phyloP scores from a whole-genome alignment of 1,284 basidiomycete species.

The Trametes polyzona region DNA sequence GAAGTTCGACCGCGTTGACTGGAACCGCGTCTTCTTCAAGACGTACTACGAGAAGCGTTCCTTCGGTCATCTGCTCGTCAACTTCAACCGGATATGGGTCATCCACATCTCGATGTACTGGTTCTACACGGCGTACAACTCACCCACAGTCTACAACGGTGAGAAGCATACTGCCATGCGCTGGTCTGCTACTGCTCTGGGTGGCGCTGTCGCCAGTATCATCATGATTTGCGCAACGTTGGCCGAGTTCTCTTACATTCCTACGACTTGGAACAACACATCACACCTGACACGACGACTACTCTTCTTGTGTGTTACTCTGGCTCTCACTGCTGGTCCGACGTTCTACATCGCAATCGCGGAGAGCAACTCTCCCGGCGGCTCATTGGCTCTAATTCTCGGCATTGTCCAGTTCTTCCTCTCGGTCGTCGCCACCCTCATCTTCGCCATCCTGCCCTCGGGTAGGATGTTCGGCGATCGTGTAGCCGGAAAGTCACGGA shows the following conservation, averaged over 20 bases:
- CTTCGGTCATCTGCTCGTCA: slow-evolving; percentile 92
- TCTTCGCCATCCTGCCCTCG: slow-evolving; percentile 88
- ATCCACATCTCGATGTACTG: slow-evolving; percentile 92
- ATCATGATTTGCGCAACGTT: slow-evolving; percentile 95
- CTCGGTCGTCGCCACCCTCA: slow-evolving; percentile 77
- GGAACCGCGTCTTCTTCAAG: slow-evolving; percentile 95
- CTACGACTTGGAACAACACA: slow-evolving; percentile 96
- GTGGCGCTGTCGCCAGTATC: slow-evolving; percentile 86
- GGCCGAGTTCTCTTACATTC: slow-evolving; percentile 94
- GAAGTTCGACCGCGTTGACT: slow-evolving; percentile 94
- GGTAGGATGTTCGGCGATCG: slow-evolving; percentile 96
- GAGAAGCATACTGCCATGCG: slow-evolving; percentile 70
- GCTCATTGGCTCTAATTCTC: slow-evolving; percentile 80
- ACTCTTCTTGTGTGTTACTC: slow-evolving; percentile 82
- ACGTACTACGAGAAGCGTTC: slow-evolving; percentile 96
- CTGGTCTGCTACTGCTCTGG: slow-evolving; percentile 89
- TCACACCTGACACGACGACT: slow-evolving; percentile 90
- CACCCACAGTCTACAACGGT: slow-evolving; percentile 80
- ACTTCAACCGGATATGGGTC: slow-evolving; percentile 98
- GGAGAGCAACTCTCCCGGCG: slow-evolving; percentile 60
- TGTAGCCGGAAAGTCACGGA: slow-evolving; percentile 90
- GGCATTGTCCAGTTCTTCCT: slow-evolving; percentile 93
- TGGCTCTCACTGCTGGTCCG: slow-evolving; percentile 85
- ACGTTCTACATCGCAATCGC: slow-evolving; percentile 89
- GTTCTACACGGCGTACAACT: slow-evolving; percentile 95